Conservation (phyloP, 2,329 filamentous ascomycete species). For the Cladophialophora chaetospira region DNA sequence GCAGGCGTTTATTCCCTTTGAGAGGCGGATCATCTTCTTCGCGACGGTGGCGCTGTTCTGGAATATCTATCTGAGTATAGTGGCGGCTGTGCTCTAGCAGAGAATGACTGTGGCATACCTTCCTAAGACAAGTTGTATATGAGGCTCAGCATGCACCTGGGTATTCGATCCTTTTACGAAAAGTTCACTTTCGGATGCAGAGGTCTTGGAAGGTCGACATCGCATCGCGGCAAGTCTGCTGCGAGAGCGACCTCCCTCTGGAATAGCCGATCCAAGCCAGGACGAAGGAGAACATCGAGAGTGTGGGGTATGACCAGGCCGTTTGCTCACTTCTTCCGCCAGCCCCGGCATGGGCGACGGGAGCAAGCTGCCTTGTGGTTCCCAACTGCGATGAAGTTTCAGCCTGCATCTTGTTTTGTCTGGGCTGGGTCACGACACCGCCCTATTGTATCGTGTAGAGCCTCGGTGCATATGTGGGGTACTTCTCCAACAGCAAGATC, state of each 20-base stretch:
- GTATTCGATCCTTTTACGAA: not conserved
- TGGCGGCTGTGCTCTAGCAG: slow-evolving; percentile 8
- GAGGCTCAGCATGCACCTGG: not conserved
- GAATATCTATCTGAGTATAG: slow-evolving; percentile 38
- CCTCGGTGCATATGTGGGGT: not conserved
- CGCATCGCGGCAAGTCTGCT: no score
- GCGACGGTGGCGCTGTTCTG: slow-evolving; percentile 41
- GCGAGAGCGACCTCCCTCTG: no score
- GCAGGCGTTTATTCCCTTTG: slow-evolving; percentile 40
- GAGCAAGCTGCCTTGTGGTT: no score
- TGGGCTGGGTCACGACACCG: no score
- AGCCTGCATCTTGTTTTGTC: no score
- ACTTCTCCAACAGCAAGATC: not conserved
- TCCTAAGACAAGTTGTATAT: not conserved
- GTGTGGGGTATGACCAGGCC: no score
- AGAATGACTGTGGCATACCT: not conserved
- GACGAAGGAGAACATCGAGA: no score
- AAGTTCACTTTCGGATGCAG: not conserved
- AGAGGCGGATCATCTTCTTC: slow-evolving; percentile 40
- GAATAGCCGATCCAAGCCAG: no score
- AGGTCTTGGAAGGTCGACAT: not conserved
- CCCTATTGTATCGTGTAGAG: no score
- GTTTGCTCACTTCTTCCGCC: no score
- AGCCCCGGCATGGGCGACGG: no score
- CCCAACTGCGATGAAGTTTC: no score